Evolutionary conservation across 306 rosid genomes (phyloP).

Genomic region (Cyclanthera cordifolia): DNA sequence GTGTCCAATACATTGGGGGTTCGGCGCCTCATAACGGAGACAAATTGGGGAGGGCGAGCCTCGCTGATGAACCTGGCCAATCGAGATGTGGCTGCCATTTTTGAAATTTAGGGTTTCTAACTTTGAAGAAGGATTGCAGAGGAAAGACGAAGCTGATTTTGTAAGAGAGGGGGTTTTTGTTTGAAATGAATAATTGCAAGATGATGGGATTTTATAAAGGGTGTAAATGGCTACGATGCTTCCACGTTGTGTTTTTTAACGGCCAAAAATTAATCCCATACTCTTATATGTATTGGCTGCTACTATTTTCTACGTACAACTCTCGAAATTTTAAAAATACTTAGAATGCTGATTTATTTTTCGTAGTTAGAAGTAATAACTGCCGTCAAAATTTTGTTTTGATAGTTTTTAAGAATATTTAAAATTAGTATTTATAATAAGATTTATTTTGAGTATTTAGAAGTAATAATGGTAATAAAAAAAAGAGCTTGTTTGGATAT

Average conservation of each 20-base stretch:
- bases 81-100: slow-evolving; percentile 13
- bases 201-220: background rate
- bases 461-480: no score
- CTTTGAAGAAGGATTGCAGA: background rate
- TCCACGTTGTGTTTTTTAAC: background rate
- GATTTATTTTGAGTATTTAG: no score
- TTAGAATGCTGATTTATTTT: no score
- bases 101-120: background rate
- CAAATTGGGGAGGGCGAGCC: slow-evolving; percentile 5
- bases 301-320: no score
- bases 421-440: no score
- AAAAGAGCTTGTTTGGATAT: no score
- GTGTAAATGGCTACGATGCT: background rate
- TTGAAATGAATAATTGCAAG: background rate
- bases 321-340: no score
- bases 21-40: slow-evolving; percentile 12
- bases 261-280: background rate
- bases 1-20: slow-evolving; percentile 11
- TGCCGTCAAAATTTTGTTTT: no score
- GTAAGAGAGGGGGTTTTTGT: background rate
- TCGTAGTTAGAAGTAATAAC: no score
- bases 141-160: background rate
- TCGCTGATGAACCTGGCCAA: slow-evolving; percentile 14
- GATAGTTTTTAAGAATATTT: no score
- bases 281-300: no score